A percentile compares a stretch with the other conserved stretches of the same genome.
phyloP scores from a whole-genome alignment of 2,329 filamentous ascomycete genomes.

The Cryphonectria carpinicola region DNA sequence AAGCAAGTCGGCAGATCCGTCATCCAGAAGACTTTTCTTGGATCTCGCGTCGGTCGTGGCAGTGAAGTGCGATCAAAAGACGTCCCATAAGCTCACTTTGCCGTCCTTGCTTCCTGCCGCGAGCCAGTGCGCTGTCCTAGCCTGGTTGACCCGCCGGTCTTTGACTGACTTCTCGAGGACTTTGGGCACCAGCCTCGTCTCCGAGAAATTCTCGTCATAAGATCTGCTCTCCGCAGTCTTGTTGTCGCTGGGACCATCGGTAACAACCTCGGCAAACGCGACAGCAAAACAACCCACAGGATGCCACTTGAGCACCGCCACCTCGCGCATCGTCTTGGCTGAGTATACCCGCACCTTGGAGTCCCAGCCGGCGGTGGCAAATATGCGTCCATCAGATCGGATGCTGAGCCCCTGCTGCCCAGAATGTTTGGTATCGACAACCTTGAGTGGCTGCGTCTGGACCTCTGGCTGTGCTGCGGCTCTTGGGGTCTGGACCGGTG shows the following conservation, averaged over 20 bases:
- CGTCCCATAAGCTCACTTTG: conserved; percentile 93
- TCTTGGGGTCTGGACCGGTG: conserved; percentile 21
- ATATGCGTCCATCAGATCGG: conserved; percentile 78
- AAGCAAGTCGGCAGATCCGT: neutral
- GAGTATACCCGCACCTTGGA: conserved; percentile 80
- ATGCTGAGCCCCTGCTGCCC: conserved; percentile 84
- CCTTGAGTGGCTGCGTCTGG: conserved; percentile 58
- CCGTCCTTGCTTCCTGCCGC: conserved; percentile 92
- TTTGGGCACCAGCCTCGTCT: conserved; percentile 33
- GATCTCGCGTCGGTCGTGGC: neutral
- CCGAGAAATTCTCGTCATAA: conserved; percentile 28
- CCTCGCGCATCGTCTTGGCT: conserved; percentile 76
- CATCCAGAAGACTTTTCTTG: neutral
- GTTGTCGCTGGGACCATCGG: neutral
- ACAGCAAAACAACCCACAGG: conserved; percentile 83
- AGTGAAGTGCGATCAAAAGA: conserved; percentile 64
- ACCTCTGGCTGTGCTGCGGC: conserved; percentile 21
- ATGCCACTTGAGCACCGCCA: conserved; percentile 95
- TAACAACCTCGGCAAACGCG: conserved; percentile 63
- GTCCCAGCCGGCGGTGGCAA: conserved; percentile 95
- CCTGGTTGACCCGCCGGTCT: conserved; percentile 64
- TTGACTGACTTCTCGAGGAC: conserved; percentile 56
- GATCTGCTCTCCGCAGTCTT: conserved; percentile 4
- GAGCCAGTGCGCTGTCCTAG: conserved; percentile 80
- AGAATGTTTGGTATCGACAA: conserved; percentile 79